A percentile compares a stretch with the other conserved stretches of the same genome.
phyloP scores from a whole-genome alignment of 2,329 filamentous ascomycete genomes.

The Pseudocercospora crystallina region DNA sequence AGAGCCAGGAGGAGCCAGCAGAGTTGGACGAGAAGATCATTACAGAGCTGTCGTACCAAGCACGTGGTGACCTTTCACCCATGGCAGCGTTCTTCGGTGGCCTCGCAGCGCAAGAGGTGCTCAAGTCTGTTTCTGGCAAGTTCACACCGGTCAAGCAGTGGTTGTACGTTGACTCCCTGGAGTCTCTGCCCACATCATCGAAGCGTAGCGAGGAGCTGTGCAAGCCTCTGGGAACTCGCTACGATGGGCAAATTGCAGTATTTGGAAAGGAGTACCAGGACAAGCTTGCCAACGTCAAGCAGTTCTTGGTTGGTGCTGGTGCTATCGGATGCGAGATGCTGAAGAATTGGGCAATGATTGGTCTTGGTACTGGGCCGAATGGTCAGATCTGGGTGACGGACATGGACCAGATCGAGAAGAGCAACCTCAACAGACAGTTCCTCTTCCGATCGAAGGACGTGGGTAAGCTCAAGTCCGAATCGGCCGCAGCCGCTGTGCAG shows the following conservation, averaged over 20 bases:
- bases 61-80: conserved; percentile 82
- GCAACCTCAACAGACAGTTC: conserved; percentile 96
- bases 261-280: conserved; percentile 93
- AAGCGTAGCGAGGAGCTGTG: conserved; percentile 82
- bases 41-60: conserved; percentile 91
- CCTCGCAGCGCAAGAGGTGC: conserved; percentile 86
- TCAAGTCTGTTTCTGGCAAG: conserved; percentile 97
- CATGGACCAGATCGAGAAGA: conserved; percentile 98
- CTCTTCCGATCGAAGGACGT: conserved; percentile 92
- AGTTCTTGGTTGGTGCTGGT: conserved; percentile 94
- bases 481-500: conserved; percentile 83
- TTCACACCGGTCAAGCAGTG: conserved; percentile 95
- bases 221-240: conserved; percentile 79
- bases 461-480: conserved; percentile 94
- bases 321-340: conserved; percentile 99
- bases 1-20: conserved; percentile 65
- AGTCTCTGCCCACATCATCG: conserved; percentile 77
- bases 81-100: conserved; percentile 96
- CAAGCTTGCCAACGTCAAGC: conserved; percentile 83
- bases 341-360: conserved; percentile 99
- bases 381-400: conserved; percentile 92
- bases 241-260: conserved; percentile 96
- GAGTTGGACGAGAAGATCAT: conserved; percentile 92
- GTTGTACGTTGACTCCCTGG: conserved; percentile 97
- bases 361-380: conserved; percentile 80